These are phyloP conservation scores for Citrullus amarus DNA, from an alignment of 306 rosid genomes.

Conservation along the genomic window DNA sequence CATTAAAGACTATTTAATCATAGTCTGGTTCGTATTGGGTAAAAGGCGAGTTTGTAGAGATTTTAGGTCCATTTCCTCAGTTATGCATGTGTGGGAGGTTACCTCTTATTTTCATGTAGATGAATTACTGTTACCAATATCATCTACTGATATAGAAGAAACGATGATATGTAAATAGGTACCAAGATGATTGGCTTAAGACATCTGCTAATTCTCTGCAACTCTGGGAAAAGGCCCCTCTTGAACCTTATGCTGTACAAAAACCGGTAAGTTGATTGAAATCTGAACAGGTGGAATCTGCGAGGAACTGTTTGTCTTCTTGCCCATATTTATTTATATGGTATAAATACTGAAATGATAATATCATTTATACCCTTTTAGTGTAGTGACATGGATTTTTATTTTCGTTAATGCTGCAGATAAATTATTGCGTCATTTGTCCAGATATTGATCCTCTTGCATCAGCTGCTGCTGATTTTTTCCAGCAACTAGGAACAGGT, in stretches of 20 bases:
- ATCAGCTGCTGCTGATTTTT: conserved; percentile 87
- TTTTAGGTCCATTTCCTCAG: neutral
- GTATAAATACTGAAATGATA: neutral
- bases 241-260: conserved; percentile 84
- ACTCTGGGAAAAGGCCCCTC: conserved; percentile 97
- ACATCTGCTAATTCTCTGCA: conserved; percentile 68
- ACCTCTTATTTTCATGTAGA: neutral
- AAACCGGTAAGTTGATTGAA: conserved; percentile 62
- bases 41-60: neutral
- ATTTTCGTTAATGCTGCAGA: conserved; percentile 45
- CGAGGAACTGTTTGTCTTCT: conserved; percentile 6
- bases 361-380: neutral
- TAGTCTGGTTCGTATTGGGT: neutral
- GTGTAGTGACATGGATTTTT: neutral
- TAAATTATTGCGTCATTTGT: conserved; percentile 67
- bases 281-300: conserved; percentile 7
- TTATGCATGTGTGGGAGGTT: neutral
- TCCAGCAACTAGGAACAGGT: conserved; percentile 97
- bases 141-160: conserved; percentile 1
- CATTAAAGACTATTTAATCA: neutral
- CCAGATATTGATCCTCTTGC: conserved; percentile 96
- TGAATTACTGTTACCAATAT: neutral
- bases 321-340: neutral
- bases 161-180: conserved; percentile 34
- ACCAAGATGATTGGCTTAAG: conserved; percentile 99